Conservation (phyloP, 2,329 filamentous ascomycete genomes). For the Colletotrichum sp. region DNA sequence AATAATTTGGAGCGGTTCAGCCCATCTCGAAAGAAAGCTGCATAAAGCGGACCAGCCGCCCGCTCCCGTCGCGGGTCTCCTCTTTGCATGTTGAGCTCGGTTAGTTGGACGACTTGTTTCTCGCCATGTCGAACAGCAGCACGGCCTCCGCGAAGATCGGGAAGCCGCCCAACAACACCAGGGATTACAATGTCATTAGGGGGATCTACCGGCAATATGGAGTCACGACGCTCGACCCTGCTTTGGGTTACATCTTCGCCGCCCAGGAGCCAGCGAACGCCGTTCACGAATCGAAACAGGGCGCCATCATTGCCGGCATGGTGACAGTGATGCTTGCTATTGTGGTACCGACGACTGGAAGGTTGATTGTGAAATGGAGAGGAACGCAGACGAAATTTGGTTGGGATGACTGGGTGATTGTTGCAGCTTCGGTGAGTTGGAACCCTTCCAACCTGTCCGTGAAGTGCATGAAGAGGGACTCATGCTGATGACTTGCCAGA, state of each 20-base stretch:
- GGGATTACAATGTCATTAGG: constrained; percentile 15
- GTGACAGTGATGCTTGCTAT: constrained; percentile 13
- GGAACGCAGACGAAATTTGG: constrained; percentile 7
- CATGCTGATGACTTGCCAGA: neutral
- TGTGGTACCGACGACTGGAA: neutral
- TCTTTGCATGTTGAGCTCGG: neutral
- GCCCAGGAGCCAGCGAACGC: neutral
- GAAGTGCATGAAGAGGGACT: neutral
- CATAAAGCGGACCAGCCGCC: constrained; percentile 2
- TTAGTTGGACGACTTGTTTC: neutral
- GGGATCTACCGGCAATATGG: constrained; percentile 17
- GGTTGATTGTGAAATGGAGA: neutral
- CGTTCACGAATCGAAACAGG: constrained; percentile 16
- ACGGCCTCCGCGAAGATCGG: constrained; percentile 11
- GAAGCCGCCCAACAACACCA: constrained; percentile 7
- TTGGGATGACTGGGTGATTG: constrained; percentile 15
- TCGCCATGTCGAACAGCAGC: constrained; percentile 12
- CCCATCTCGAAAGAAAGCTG: neutral
- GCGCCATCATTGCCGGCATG: constrained; percentile 18
- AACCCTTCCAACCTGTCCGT: neutral
- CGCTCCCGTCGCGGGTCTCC: neutral
- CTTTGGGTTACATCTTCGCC: constrained; percentile 5
- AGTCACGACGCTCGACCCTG: constrained; percentile 7
- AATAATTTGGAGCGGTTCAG: neutral
- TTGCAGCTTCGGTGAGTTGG: constrained; percentile 1